Evolutionary conservation across 1,284 basidiomycete species (phyloP).

Genomic region (Hemileia vastatrix): DNA sequence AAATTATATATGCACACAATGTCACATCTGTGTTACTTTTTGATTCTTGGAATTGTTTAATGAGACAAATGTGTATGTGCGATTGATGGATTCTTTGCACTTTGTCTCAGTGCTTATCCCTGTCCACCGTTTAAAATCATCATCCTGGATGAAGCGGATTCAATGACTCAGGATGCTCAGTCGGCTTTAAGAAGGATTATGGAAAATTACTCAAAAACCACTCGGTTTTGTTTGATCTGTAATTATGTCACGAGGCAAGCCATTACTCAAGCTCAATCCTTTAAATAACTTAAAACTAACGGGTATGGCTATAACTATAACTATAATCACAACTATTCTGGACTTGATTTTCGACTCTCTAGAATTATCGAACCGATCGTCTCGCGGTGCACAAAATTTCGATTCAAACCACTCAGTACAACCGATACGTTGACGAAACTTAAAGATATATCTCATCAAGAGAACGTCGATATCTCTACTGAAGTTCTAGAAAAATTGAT

Average conservation of each 20-base stretch:
- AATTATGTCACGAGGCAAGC: conserved; percentile 94
- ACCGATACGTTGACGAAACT: conserved; percentile 66
- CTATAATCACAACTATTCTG: not conserved
- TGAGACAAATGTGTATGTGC: too few species aligned
- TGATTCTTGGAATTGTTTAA: too few species aligned
- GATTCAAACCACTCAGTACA: conserved; percentile 84
- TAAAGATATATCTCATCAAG: conserved; percentile 61
- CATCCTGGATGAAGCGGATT: conserved; percentile 97
- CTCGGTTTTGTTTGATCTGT: conserved; percentile 95
- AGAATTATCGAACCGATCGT: conserved; percentile 98
- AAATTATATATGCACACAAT: not conserved
- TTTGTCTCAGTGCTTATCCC: conserved; percentile 56
- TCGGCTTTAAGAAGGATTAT: conserved; percentile 91
- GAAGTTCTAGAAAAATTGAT: conserved; percentile 63
- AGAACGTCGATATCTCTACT: conserved; percentile 49
- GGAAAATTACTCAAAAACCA: conserved; percentile 95
- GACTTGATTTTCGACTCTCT: too few species aligned
- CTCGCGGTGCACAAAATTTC: conserved; percentile 98
- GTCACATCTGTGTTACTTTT: not conserved
- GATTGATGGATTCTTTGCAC: too few species aligned
- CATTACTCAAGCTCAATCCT: too few species aligned
- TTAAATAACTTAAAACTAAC: not conserved
- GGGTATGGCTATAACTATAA: not conserved
- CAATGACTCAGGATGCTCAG: conserved; percentile 99
- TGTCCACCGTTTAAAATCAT: conserved; percentile 99